Conservation (phyloP, 306 rosid genomes). For the Alnus glutinosa region DNA sequence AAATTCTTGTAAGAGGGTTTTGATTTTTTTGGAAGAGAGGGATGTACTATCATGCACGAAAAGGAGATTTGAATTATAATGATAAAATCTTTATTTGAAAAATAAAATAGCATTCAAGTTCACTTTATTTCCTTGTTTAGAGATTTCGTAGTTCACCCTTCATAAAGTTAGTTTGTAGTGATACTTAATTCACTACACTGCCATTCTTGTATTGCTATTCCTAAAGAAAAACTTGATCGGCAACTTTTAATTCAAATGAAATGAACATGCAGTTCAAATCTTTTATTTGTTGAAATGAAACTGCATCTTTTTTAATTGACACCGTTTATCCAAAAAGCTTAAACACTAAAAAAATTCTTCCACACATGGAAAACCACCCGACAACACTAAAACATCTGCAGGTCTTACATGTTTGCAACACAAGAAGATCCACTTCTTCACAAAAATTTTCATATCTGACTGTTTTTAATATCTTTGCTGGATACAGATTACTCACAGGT, state of each 20-base stretch:
- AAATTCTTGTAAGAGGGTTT: too few relatives aligned
- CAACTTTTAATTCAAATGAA: neutral
- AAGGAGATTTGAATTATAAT: too few relatives aligned
- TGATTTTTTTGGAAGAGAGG: too few relatives aligned
- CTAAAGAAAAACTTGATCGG: neutral
- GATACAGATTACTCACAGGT: slow-evolving; percentile 86
- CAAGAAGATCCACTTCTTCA: neutral
- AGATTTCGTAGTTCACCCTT: neutral
- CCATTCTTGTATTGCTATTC: too few relatives aligned
- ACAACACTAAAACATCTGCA: neutral
- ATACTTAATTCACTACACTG: too few relatives aligned
- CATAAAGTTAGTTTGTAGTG: too few relatives aligned
- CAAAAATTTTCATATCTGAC: neutral
- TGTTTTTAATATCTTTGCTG: slow-evolving; percentile 12
- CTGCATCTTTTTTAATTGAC: neutral
- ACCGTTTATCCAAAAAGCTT: neutral
- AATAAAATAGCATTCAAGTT: neutral
- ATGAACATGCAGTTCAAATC: neutral
- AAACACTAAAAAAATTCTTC: neutral
- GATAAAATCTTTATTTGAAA: neutral
- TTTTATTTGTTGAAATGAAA: too few relatives aligned
- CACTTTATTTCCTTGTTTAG: neutral
- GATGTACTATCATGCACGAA: too few relatives aligned
- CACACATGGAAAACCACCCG: neutral
- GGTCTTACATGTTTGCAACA: too few relatives aligned